These are phyloP conservation scores for Dissophora globulifera DNA, from an alignment of 192 early-diverging fungal species.

Conservation along the genomic window DNA sequence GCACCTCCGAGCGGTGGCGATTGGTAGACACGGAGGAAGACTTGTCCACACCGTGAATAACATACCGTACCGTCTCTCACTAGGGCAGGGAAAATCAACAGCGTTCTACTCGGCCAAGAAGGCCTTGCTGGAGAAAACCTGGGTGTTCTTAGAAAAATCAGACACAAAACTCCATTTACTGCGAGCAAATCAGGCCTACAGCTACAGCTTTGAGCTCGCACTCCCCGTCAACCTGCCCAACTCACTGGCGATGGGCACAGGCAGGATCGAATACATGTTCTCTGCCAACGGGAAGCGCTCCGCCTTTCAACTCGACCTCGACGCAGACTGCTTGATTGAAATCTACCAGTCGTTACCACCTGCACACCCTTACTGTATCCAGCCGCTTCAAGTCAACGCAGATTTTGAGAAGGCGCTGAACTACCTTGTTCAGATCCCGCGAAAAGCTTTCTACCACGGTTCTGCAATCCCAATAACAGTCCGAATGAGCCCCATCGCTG, in stretches of 20 bases:
- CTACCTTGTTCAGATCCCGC: conserved; percentile 40
- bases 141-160: conserved; percentile 36
- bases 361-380: conserved; percentile 30
- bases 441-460: conserved; percentile 39
- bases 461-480: conserved; percentile 31
- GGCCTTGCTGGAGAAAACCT: conserved; percentile 36
- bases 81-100: conserved; percentile 20
- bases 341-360: conserved; percentile 49
- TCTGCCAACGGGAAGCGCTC: conserved; percentile 35
- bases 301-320: conserved; percentile 10
- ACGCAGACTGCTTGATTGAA: conserved; percentile 19
- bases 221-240: conserved; percentile 46
- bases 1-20: not conserved
- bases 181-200: conserved; percentile 36
- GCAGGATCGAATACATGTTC: conserved; percentile 43
- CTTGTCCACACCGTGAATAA: too few relatives aligned
- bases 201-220: conserved; percentile 40
- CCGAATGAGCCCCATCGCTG: conserved; percentile 16
- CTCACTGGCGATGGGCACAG: conserved; percentile 33
- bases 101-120: conserved; percentile 29
- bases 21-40: not conserved
- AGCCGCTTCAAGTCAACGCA: conserved; percentile 28
- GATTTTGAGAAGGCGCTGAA: conserved; percentile 37
- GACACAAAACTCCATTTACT: conserved; percentile 32
- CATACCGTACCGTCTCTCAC: too few relatives aligned